These are phyloP conservation scores for Boletus coffeatus DNA, from an alignment of 1,284 basidiomycete species.

Conservation along the genomic window DNA sequence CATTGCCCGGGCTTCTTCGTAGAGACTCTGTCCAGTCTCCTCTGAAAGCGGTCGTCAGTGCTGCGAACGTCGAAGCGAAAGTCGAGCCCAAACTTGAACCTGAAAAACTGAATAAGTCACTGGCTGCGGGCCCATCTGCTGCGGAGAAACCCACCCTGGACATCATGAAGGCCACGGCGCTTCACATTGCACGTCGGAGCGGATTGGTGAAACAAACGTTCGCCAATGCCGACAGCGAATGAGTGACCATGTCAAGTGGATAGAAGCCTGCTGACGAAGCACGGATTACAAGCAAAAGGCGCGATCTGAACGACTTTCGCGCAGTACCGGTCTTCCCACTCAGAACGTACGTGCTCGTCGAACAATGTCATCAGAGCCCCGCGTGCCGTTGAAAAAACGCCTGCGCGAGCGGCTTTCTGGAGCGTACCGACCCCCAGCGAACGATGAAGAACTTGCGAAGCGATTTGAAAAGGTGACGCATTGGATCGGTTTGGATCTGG, in stretches of 20 bases:
- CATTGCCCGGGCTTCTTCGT: slow-evolving; percentile 16
- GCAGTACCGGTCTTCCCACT: slow-evolving; percentile 15
- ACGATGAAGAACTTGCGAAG: slow-evolving; percentile 58
- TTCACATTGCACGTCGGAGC: slow-evolving; percentile 35
- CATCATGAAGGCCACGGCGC: slow-evolving; percentile 31
- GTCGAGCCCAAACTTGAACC: not conserved
- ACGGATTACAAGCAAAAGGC: slow-evolving; percentile 53
- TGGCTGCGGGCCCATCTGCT: not conserved
- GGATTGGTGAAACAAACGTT: slow-evolving; percentile 30
- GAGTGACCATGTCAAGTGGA: slow-evolving; percentile 44
- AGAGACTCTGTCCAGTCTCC: slow-evolving; percentile 26
- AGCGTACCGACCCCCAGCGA: slow-evolving; percentile 44
- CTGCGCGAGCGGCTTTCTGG: slow-evolving; percentile 42
- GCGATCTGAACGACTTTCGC: slow-evolving; percentile 35
- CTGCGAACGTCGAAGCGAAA: slow-evolving; percentile 9
- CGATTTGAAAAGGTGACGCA: slow-evolving; percentile 59
- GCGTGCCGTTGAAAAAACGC: slow-evolving; percentile 42
- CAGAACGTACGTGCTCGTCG: slow-evolving; percentile 2
- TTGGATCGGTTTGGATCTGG: slow-evolving; percentile 2
- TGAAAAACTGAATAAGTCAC: slow-evolving; percentile 8
- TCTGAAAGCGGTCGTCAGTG: slow-evolving; percentile 18
- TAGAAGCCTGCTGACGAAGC: slow-evolving; percentile 54
- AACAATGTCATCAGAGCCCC: slow-evolving; percentile 18
- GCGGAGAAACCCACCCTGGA: slow-evolving; percentile 17
- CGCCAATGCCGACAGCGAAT: slow-evolving; percentile 35